phyloP scores from a whole-genome alignment of 805 yeast genomes.

The Nakazawaea ishiwadae region DNA sequence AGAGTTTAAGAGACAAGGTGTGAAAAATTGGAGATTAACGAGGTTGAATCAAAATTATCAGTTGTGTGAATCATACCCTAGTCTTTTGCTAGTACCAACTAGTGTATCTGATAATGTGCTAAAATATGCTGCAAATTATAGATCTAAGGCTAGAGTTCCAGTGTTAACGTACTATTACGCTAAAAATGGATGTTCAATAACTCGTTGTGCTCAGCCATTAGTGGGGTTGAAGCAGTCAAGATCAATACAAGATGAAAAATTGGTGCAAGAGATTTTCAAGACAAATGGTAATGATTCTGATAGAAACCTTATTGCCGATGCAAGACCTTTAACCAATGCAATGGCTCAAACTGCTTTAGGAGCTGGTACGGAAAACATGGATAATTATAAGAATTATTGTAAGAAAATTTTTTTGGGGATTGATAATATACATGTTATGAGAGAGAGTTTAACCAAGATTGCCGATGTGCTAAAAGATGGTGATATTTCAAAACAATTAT shows the following conservation, averaged over 20 bases:
- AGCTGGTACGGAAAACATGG: slow-evolving; percentile 96
- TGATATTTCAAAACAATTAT: slow-evolving; percentile 45
- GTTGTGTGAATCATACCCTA: slow-evolving; percentile 76
- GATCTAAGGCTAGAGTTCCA: slow-evolving; percentile 86
- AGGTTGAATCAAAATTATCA: slow-evolving; percentile 57
- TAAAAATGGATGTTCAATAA: slow-evolving; percentile 68
- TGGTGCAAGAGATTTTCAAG: slow-evolving; percentile 68
- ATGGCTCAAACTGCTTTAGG: slow-evolving; percentile 96
- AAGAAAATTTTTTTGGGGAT: slow-evolving; percentile 79
- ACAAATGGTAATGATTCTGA: slow-evolving; percentile 38
- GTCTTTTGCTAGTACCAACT: slow-evolving; percentile 62
- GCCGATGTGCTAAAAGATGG: slow-evolving; percentile 60
- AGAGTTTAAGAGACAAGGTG: slow-evolving; percentile 73
- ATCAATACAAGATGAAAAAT: slow-evolving; percentile 86
- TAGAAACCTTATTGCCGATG: slow-evolving; percentile 74
- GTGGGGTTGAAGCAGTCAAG: slow-evolving; percentile 86
- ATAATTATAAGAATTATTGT: slow-evolving; percentile 66
- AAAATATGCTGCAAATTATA: slow-evolving; percentile 75
- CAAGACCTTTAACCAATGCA: slow-evolving; percentile 91
- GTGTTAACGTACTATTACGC: slow-evolving; percentile 72
- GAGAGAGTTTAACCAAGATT: slow-evolving; percentile 71
- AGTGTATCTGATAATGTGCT: slow-evolving; percentile 76
- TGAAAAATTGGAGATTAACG: slow-evolving; percentile 65
- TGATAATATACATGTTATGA: slow-evolving; percentile 93
- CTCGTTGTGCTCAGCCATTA: slow-evolving; percentile 89